Conservation (phyloP, 2,329 filamentous ascomycete species). For the Mycosphaerelloides madeirae region DNA sequence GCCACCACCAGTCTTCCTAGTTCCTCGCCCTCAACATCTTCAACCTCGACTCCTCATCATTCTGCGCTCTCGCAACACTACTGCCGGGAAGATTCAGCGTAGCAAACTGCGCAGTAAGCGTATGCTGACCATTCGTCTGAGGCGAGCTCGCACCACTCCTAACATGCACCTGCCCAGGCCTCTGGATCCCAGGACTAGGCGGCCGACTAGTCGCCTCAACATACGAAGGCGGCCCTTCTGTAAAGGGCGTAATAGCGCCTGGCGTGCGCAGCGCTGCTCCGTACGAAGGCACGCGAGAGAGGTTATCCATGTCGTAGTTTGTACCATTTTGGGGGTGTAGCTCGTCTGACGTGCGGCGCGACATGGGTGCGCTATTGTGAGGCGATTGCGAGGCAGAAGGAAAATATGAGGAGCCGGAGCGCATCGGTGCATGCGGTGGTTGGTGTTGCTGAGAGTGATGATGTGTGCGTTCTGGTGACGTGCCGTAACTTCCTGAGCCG, state of each 20-base stretch:
- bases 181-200: slow-evolving; percentile 22
- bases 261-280: slow-evolving; percentile 47
- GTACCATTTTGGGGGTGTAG: slow-evolving; percentile 17
- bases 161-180: slow-evolving; percentile 27
- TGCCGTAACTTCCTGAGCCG: slow-evolving; percentile 8
- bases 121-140: slow-evolving; percentile 16
- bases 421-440: too few species aligned
- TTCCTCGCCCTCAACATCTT: slow-evolving; percentile 23
- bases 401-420: slow-evolving; percentile 20
- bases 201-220: slow-evolving; percentile 43
- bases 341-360: slow-evolving; percentile 33
- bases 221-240: slow-evolving; percentile 42
- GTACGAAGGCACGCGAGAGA: slow-evolving; percentile 49
- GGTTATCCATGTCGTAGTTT: slow-evolving; percentile 44
- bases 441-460: too few species aligned
- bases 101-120: slow-evolving; percentile 15
- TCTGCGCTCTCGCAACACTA: neutral
- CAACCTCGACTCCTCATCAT: slow-evolving; percentile 18
- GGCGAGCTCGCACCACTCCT: slow-evolving; percentile 24
- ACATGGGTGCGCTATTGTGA: slow-evolving; percentile 27
- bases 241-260: slow-evolving; percentile 37
- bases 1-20: slow-evolving; percentile 10
- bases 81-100: slow-evolving; percentile 7
- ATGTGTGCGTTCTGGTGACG: neutral
- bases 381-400: slow-evolving; percentile 19